These are phyloP conservation scores for Aspergillus vadensis DNA, from an alignment of 2,329 filamentous ascomycete genomes.

Conservation along the genomic window DNA sequence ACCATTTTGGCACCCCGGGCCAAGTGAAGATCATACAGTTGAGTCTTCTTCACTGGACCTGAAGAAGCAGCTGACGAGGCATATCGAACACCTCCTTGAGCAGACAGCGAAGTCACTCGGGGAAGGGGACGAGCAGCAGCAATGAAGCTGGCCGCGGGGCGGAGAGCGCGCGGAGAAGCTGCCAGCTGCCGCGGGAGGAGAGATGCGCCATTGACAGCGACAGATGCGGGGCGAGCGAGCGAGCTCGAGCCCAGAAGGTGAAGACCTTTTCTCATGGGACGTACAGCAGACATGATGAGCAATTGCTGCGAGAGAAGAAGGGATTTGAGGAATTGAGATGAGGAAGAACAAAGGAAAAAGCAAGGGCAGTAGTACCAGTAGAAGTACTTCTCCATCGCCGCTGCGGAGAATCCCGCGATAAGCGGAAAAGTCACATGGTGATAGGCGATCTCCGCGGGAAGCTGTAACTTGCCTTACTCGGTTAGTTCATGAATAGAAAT, in stretches of 20 bases:
- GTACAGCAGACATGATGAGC: slow-evolving; percentile 33
- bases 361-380: background rate
- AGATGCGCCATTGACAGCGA: slow-evolving; percentile 36
- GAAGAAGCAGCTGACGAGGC: slow-evolving; percentile 33
- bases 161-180: slow-evolving; percentile 31
- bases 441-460: slow-evolving; percentile 1
- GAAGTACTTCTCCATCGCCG: background rate
- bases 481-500: too few relatives aligned
- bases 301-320: slow-evolving; percentile 6
- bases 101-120: slow-evolving; percentile 10
- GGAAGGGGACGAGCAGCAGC: slow-evolving; percentile 15
- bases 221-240: slow-evolving; percentile 26
- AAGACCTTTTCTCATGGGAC: slow-evolving; percentile 32
- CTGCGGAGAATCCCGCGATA: slow-evolving; percentile 1
- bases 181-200: slow-evolving; percentile 30
- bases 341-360: background rate
- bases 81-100: slow-evolving; percentile 31
- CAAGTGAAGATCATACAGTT: slow-evolving; percentile 77
- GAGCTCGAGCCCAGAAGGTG: slow-evolving; percentile 34
- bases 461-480: background rate
- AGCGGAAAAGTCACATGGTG: background rate
- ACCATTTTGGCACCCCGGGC: slow-evolving; percentile 88
- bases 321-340: background rate
- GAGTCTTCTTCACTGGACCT: slow-evolving; percentile 55
- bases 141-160: slow-evolving; percentile 16